Base-by-base conservation (phyloP, 331 rosid species). In the Spiraea crenata region DNA sequence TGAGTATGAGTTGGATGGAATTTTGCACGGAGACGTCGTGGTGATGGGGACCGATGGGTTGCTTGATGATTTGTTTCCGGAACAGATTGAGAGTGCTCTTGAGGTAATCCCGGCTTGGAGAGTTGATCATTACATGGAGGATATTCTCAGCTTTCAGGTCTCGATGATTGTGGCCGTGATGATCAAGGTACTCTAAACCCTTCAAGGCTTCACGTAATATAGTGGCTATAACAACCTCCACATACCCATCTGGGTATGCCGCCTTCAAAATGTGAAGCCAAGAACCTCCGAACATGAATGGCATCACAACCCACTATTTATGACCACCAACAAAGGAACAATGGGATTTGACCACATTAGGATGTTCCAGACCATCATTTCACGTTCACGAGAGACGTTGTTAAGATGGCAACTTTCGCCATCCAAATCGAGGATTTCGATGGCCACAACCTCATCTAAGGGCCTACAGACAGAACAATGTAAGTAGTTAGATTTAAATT, bases 261-360 rank as follows among this genome's bases (percentile, higher is more conserved):
- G 99, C 97, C 80, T 93, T 93, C 74, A 93, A 73, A 67, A 93
- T 93, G 80, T 89, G 97, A 63, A 93, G 96, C 74, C 99, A 90
- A 3, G 97, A 93, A 17, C 96, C 99, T 4, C 99, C 96, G 3
- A 88, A 62, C 99, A 93, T 84, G 77, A 70, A 93, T 7, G 99
- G 96, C 99, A 89, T 93, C 64, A 93, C 99, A 48, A 93, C 91
- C 99, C 99, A 93, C 54, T 90, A 76, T 74, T 79, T 82, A 65
- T 93, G 96, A 9, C 83, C 96, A 73, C 81, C 77, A 9, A 93
- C 99, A 72, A 93, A 93, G n/a, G 99, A 93, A 75, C 99, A 87
- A 76, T 89, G 90, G 0, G 97, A 90, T 86, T 78, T 87, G 56
- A 93, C 86, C 48, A 93, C 96, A 77, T 87, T 93, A 9, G 99